phyloP scores from a whole-genome alignment of 495 filamentous ascomycete species.

The Tetracladium setigerum region DNA sequence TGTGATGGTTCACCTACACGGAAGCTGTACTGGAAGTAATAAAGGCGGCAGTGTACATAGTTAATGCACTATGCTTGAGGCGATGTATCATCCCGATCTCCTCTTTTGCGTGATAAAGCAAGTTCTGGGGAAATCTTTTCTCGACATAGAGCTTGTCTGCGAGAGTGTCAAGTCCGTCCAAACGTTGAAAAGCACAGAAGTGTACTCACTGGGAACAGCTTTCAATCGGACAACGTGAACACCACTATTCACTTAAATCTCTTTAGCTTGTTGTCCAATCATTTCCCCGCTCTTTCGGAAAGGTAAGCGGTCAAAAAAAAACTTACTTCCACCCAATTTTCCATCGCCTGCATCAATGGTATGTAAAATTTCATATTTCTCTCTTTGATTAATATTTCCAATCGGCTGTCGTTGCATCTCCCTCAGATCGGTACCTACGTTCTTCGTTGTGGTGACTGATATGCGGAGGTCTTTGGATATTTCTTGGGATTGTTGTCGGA shows the following conservation, averaged over 20 bases:
- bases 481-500: neutral
- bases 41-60: conserved; percentile 14
- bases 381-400: neutral
- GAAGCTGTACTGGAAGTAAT: neutral
- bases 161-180: too few species aligned
- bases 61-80: conserved; percentile 13
- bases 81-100: conserved; percentile 20
- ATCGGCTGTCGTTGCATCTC: conserved; percentile 1
- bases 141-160: conserved; percentile 9
- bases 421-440: neutral
- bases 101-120: neutral
- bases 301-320: too few species aligned
- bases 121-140: conserved; percentile 12
- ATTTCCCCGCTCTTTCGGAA: too few species aligned
- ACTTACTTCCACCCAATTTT: conserved; percentile 12
- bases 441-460: neutral
- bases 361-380: conserved; percentile 11
- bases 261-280: too few species aligned
- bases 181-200: too few species aligned
- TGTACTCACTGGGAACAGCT: too few species aligned
- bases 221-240: conserved; percentile 17
- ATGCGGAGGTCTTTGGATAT: neutral
- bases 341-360: conserved; percentile 15
- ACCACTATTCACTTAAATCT: conserved; percentile 23
- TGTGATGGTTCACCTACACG: too few species aligned